Evolutionary conservation across 208 protist genomes (phyloP).

Genomic region (Leishmania aethiopica): DNA sequence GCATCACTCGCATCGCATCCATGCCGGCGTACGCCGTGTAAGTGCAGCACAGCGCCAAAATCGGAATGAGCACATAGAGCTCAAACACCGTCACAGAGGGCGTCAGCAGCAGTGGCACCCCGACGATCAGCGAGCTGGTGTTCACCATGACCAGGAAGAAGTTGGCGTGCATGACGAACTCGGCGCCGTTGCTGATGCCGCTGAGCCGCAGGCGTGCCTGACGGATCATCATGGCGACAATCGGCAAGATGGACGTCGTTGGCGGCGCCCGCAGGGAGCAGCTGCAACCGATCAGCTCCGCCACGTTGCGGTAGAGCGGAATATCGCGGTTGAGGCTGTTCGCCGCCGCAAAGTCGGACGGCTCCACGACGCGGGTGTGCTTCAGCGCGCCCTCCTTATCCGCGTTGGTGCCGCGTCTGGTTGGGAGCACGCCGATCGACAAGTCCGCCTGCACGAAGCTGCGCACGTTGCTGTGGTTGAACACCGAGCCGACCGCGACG

Average conservation of each 20-base stretch:
- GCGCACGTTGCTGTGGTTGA: constrained; percentile 93
- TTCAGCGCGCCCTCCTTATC: constrained; percentile 69
- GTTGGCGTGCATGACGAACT: constrained; percentile 87
- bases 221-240: constrained; percentile 81
- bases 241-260: constrained; percentile 78
- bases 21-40: constrained; percentile 85
- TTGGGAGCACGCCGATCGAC: constrained; percentile 88
- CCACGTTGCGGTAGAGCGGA: constrained; percentile 82
- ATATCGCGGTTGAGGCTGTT: constrained; percentile 73
- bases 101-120: constrained; percentile 70
- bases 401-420: constrained; percentile 60
- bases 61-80: constrained; percentile 84
- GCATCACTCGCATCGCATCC: constrained; percentile 87
- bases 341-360: constrained; percentile 63
- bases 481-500: constrained; percentile 88
- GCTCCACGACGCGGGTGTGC: constrained; percentile 69
- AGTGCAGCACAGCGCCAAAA: constrained; percentile 77
- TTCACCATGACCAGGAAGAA: constrained; percentile 76
- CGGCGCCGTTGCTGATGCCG: constrained; percentile 82
- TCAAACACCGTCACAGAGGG: constrained; percentile 75
- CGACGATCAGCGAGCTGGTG: constrained; percentile 50
- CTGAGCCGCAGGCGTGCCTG: constrained; percentile 83
- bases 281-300: constrained; percentile 82
- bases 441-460: constrained; percentile 94
- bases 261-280: constrained; percentile 79